Percentiles rank a stretch among this genome's conserved stretches.
phyloP scores from a whole-genome alignment of 1,284 basidiomycete species.

The Entoloma clypeatum region DNA sequence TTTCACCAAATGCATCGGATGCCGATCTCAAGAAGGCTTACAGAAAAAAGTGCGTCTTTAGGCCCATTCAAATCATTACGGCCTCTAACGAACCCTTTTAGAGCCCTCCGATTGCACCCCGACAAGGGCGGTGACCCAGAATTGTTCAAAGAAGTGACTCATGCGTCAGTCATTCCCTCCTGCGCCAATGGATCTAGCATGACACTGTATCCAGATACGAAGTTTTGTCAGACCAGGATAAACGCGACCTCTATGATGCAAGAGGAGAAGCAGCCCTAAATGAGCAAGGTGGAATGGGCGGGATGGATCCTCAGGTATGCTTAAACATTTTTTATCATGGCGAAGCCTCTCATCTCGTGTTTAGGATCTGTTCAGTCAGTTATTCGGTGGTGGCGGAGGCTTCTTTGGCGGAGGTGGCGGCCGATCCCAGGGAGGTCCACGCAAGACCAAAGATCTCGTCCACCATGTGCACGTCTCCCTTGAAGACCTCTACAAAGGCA shows the following conservation, averaged over 20 bases:
- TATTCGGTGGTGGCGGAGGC: constrained; percentile 76
- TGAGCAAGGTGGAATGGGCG: constrained; percentile 86
- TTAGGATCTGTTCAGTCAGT: constrained; percentile 95
- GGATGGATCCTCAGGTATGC: constrained; percentile 90
- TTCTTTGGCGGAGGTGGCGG: constrained; percentile 51
- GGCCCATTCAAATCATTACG: constrained; percentile 4
- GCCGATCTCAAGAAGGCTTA: constrained; percentile 92
- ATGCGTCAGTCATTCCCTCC: constrained; percentile 64
- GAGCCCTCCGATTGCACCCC: constrained; percentile 87
- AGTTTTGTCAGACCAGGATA: constrained; percentile 87
- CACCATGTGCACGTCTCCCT: constrained; percentile 95
- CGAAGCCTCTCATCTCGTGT: constrained; percentile 9
- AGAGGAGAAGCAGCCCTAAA: constrained; percentile 91
- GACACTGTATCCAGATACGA: constrained; percentile 67
- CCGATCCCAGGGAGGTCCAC: constrained; percentile 77
- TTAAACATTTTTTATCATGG: constrained; percentile 20
- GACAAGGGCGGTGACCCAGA: constrained; percentile 98
- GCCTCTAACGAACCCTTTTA: constrained; percentile 31
- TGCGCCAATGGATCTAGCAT: constrained; percentile 8
- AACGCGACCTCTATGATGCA: constrained; percentile 84
- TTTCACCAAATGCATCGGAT: constrained; percentile 72
- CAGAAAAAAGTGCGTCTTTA: constrained; percentile 72
- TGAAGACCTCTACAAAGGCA: constrained; percentile 98
- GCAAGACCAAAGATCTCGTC: constrained; percentile 97
- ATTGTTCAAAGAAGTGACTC: constrained; percentile 95